These are phyloP conservation scores for Conticribra guillardii DNA, from an alignment of 108 stramenopile genomes.

Conservation along the genomic window DNA sequence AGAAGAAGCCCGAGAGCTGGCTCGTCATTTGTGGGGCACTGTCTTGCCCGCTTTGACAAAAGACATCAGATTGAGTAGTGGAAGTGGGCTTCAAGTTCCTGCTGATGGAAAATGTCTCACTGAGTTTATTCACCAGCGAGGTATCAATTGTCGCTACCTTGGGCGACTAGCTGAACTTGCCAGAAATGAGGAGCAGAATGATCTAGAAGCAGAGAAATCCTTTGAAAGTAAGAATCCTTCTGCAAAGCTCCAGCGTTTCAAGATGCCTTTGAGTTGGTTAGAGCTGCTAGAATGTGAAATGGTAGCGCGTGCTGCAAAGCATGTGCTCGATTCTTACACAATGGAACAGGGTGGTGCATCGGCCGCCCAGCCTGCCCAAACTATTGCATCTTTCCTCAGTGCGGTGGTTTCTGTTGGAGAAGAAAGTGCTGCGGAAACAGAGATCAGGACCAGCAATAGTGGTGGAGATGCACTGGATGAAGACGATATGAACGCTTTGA, in stretches of 20 bases:
- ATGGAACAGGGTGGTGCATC: slow-evolving; percentile 60
- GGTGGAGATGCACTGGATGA: slow-evolving; percentile 46
- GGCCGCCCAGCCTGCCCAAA: slow-evolving; percentile 68
- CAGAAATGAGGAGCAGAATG: slow-evolving; percentile 76
- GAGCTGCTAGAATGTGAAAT: slow-evolving; percentile 97
- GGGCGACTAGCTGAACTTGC: slow-evolving; percentile 89
- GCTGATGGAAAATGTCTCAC: slow-evolving; percentile 85
- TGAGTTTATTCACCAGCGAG: slow-evolving; percentile 85
- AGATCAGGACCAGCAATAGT: slow-evolving; percentile 30
- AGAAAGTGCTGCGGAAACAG: slow-evolving; percentile 84
- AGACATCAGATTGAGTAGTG: slow-evolving; percentile 59
- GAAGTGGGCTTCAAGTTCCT: slow-evolving; percentile 58
- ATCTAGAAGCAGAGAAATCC: slow-evolving; percentile 51
- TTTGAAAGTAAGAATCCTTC: slow-evolving; percentile 49
- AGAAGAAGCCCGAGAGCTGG: slow-evolving; percentile 75
- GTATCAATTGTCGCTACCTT: slow-evolving; percentile 96
- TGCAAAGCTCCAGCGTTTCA: slow-evolving; percentile 47
- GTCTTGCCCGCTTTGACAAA: slow-evolving; percentile 80
- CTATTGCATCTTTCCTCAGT: slow-evolving; percentile 87
- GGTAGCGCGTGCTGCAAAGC: slow-evolving; percentile 93
- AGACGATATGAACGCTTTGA: slow-evolving; percentile 57
- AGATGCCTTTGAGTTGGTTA: slow-evolving; percentile 90
- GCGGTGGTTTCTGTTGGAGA: slow-evolving; percentile 81
- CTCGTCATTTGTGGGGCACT: slow-evolving; percentile 81
- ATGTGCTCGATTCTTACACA: slow-evolving; percentile 81